phyloP scores from a whole-genome alignment of 1,139 yeast genomes.

The Yamadazyma friedrichii region DNA sequence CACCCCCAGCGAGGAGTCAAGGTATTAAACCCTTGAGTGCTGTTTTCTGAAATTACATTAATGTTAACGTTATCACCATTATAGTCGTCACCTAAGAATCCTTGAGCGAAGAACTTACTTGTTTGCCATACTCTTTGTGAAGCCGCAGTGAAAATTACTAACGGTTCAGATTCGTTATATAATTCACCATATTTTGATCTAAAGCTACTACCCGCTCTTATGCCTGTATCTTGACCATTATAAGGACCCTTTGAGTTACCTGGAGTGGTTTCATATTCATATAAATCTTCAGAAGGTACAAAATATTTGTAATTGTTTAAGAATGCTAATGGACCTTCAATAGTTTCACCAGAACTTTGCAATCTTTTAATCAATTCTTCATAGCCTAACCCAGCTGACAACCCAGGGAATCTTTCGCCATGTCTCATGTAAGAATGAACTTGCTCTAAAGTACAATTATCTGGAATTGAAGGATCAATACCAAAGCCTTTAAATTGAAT shows the following conservation, averaged over 20 bases:
- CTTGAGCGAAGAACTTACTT: conserved; percentile 29
- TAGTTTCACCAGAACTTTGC: conserved; percentile 17
- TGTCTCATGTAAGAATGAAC: conserved; percentile 37
- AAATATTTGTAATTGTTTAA: conserved; percentile 27
- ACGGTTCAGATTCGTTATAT: conserved; percentile 17
- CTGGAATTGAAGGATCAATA: conserved; percentile 32
- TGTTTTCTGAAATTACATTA: conserved; percentile 25
- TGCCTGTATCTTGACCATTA: conserved; percentile 26
- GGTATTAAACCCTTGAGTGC: conserved; percentile 25
- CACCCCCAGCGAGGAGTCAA: conserved; percentile 31
- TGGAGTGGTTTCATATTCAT: conserved; percentile 31
- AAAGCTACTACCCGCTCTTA: conserved; percentile 31
- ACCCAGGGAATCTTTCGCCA: conserved; percentile 37
- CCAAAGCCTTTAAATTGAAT: conserved; percentile 36
- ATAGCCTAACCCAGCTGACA: conserved; percentile 22
- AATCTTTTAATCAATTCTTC: conserved; percentile 23
- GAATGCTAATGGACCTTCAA: conserved; percentile 25
- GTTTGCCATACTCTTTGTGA: conserved; percentile 33
- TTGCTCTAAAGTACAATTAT: conserved; percentile 31
- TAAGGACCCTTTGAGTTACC: conserved; percentile 22
- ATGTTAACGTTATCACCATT: conserved; percentile 16
- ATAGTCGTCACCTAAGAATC: conserved; percentile 24
- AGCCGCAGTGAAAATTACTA: conserved; percentile 33
- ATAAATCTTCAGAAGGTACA: conserved; percentile 22
- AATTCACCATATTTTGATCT: conserved; percentile 29